Evolutionary conservation across 108 stramenopile genomes (phyloP), one percentile per base, ranked within the genome.

Genomic region (Cyclotella atomus): DNA sequence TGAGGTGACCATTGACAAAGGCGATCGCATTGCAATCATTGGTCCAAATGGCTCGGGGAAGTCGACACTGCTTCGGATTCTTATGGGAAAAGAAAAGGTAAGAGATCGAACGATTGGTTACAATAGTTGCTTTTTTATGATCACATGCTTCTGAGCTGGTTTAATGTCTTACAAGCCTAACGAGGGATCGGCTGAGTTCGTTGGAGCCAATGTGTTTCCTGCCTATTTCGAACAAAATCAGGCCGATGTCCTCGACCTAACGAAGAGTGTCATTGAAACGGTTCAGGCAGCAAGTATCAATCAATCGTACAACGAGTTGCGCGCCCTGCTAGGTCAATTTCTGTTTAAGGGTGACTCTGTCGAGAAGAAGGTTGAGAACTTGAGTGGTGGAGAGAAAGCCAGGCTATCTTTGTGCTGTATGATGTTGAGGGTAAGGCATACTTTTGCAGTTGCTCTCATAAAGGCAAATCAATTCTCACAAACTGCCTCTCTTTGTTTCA

Each of bases 341-440:
- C 80, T 97, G 0, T 98, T 98, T 88, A 97, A 97, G 68, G 95
- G 95, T 23, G 96, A 98, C 70, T 89, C 88, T 46, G 97, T 96
- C 5, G 85, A 96, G 28, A 98, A 97, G 81, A 94, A 95, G 57
- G 87, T 97, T 21, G 77, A 77, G 71, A 82, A 80, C 45, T 82
- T 98, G 57, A 93, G 91, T 75, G 98, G 98, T 19, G 98, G 98
- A 67, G 98, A 98, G 68, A 98, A 98, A 86, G 93, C 93, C 33
- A 73, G 98, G 44, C 83, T 98, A 38, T 95, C 96, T 1, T 65
- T 98, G 4, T 97, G 96, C 71, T 89, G 89, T 45, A 96, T 98
- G 95, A 97, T 98, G 98, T 82, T 98, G 17, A 63, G 28, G 69
- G 64, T 65, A 25, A 65, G 12, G 38, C 38, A 41, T 41, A 16